These are phyloP conservation scores for Dothidotthia symphoricarpi DNA, from an alignment of 2,329 filamentous ascomycete genomes.

Conservation along the genomic window DNA sequence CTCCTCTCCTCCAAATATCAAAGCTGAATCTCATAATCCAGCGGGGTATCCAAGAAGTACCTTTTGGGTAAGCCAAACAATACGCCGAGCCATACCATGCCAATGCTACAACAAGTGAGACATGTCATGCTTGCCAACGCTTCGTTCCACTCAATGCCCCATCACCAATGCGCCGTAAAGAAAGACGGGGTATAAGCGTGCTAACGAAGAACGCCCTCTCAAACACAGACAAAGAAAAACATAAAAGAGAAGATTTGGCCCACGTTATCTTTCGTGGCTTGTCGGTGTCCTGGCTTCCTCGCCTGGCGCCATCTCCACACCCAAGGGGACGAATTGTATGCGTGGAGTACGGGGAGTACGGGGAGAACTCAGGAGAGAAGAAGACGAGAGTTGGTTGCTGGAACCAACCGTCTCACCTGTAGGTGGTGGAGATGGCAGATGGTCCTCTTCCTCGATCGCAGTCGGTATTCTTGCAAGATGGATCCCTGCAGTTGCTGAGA, in stretches of 20 bases:
- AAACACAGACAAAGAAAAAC: slow-evolving; percentile 25
- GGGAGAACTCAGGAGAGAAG: slow-evolving; percentile 1
- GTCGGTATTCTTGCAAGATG: slow-evolving; percentile 20
- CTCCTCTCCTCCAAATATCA: slow-evolving; percentile 9
- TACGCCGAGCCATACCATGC: no score
- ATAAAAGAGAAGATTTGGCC: neutral
- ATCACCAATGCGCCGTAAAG: slow-evolving; percentile 20
- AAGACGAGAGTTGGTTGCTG: neutral
- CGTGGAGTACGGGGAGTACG: slow-evolving; percentile 13
- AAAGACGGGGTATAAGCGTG: slow-evolving; percentile 24
- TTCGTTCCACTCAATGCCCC: no score
- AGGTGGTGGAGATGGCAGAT: slow-evolving; percentile 13
- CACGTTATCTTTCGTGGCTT: slow-evolving; percentile 34
- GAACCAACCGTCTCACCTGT: slow-evolving; percentile 9
- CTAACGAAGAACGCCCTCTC: slow-evolving; percentile 14
- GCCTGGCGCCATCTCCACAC: no score
- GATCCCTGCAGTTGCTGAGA: slow-evolving; percentile 10
- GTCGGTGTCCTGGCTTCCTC: slow-evolving; percentile 1
- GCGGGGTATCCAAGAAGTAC: slow-evolving; percentile 30
- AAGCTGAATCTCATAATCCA: slow-evolving; percentile 22
- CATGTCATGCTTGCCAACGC: no score
- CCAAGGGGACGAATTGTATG: slow-evolving; percentile 18
- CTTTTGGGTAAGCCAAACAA: no score
- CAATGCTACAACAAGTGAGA: no score
- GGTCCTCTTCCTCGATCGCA: slow-evolving; percentile 16